Evolutionary conservation across 257 asterid species (phyloP).

Genomic region (Solanum chiquidenum): DNA sequence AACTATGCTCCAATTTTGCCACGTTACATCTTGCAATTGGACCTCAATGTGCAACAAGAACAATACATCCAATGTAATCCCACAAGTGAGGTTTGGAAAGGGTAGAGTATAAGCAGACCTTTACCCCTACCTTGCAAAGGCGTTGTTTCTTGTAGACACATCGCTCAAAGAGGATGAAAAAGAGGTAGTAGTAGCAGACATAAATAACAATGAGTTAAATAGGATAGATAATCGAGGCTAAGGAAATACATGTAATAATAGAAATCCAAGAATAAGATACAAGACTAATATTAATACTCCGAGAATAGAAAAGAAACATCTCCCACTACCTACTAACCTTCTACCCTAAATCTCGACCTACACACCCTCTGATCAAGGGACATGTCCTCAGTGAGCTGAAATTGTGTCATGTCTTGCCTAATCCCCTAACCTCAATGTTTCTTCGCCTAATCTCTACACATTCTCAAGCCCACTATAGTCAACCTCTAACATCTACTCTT

Average conservation of each 20-base stretch:
- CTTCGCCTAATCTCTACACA: background rate
- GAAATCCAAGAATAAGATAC: background rate
- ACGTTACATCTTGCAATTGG: background rate
- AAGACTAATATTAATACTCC: background rate
- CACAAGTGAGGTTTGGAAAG: background rate
- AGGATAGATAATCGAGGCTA: background rate
- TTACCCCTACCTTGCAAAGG: background rate
- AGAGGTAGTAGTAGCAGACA: background rate
- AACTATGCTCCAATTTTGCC: background rate
- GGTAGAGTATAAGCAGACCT: background rate
- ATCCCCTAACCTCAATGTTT: background rate
- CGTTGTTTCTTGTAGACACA: background rate
- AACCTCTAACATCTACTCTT: background rate
- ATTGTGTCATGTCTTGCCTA: background rate
- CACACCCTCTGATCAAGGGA: background rate
- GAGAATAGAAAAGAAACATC: background rate
- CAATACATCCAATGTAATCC: background rate
- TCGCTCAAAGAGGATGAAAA: background rate
- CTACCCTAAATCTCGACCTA: background rate
- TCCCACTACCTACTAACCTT: background rate
- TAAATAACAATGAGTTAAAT: background rate
- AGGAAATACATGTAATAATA: background rate
- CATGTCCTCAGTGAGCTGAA: background rate
- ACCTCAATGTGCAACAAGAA: background rate
- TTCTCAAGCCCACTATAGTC: background rate